These are phyloP conservation scores for Backusella tuberculispora DNA, from an alignment of 192 early-diverging fungal genomes.

Conservation along the genomic window DNA sequence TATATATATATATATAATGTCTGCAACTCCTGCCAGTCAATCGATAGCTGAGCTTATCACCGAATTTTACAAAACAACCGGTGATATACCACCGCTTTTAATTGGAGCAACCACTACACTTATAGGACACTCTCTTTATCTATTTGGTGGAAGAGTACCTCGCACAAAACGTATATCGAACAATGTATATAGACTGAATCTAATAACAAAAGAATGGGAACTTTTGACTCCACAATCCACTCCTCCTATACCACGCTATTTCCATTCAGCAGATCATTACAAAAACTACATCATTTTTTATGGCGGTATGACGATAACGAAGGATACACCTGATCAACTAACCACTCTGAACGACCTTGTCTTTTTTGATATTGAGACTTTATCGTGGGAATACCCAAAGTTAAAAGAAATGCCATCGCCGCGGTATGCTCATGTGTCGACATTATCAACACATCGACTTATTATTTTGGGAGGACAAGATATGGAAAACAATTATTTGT, in stretches of 20 bases:
- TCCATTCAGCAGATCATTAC: constrained; percentile 71
- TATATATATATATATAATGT: constrained; percentile 3
- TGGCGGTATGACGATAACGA: constrained; percentile 76
- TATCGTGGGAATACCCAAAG: constrained; percentile 63
- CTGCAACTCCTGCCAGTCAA: constrained; percentile 15
- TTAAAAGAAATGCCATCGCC: constrained; percentile 57
- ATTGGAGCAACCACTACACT: constrained; percentile 76
- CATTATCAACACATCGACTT: constrained; percentile 62
- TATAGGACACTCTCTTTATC: constrained; percentile 60
- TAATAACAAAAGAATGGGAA: constrained; percentile 64
- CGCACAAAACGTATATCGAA: constrained; percentile 72
- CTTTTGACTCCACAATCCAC: constrained; percentile 25
- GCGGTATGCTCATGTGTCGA: constrained; percentile 75
- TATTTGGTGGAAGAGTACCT: constrained; percentile 76
- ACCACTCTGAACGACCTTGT: constrained; percentile 68
- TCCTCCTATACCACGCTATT: constrained; percentile 64
- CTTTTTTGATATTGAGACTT: constrained; percentile 62
- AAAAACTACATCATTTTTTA: constrained; percentile 69
- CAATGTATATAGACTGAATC: constrained; percentile 66
- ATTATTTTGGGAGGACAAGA: constrained; percentile 79
- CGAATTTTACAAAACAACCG: constrained; percentile 51
- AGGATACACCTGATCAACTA: constrained; percentile 60
- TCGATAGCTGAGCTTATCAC: constrained; percentile 37
- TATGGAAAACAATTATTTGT: constrained; percentile 71
- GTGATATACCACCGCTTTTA: constrained; percentile 76